Evolutionary conservation across 768 basidiomycete species (phyloP).

Genomic region (Mycena albidolilacea): DNA sequence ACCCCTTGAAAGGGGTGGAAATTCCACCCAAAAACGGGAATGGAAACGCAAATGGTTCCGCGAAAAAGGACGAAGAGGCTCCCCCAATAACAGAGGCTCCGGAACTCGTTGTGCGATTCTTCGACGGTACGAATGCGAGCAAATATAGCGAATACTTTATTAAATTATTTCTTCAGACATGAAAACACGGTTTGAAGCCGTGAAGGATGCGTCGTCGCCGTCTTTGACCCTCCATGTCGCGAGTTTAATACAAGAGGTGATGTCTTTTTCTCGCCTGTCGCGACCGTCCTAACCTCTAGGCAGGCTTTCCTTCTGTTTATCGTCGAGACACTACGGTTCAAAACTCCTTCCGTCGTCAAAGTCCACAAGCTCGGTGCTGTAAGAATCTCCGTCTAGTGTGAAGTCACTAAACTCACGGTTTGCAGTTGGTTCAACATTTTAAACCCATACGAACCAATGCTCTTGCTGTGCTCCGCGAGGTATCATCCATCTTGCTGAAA

Average conservation of each 20-base stretch:
- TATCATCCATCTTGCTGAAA: slow-evolving; percentile 67
- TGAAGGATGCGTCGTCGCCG: slow-evolving; percentile 58
- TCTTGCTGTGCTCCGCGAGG: slow-evolving; percentile 65
- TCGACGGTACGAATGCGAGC: slow-evolving; percentile 64
- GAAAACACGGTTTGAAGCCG: slow-evolving; percentile 64
- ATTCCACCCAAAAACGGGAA: slow-evolving; percentile 58
- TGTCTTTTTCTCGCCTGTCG: not conserved
- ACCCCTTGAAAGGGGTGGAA: slow-evolving; percentile 76
- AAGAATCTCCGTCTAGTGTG: slow-evolving; percentile 44
- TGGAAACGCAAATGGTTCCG: slow-evolving; percentile 58
- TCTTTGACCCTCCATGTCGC: slow-evolving; percentile 80
- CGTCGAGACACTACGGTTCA: slow-evolving; percentile 83
- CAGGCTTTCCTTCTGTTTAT: slow-evolving; percentile 82
- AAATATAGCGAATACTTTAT: slow-evolving; percentile 1
- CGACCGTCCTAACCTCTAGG: not conserved
- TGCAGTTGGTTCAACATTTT: slow-evolving; percentile 76
- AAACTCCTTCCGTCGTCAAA: slow-evolving; percentile 76
- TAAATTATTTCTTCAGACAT: slow-evolving; percentile 59
- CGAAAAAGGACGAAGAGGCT: slow-evolving; percentile 81
- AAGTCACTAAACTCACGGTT: slow-evolving; percentile 4
- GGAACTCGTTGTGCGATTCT: slow-evolving; percentile 66
- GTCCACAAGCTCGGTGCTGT: slow-evolving; percentile 82
- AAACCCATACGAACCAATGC: slow-evolving; percentile 74
- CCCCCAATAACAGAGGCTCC: slow-evolving; percentile 77
- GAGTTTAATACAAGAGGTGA: slow-evolving; percentile 82